Conservation (phyloP, 768 basidiomycete species). For the Macrocybe gigantea region DNA sequence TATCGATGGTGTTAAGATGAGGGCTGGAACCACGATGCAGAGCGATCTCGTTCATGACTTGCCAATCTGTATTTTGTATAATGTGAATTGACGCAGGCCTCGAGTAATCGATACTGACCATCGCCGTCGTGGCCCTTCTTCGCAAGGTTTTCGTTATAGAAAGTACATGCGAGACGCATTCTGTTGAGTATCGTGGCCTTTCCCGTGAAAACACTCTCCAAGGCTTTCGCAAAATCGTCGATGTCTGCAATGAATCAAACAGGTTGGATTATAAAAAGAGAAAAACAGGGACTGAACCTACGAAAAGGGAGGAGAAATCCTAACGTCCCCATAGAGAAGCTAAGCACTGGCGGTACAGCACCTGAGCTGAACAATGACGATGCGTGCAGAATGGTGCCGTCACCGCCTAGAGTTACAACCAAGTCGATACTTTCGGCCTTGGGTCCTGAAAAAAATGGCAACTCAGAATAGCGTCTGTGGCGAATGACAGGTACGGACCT, state of each 20-base stretch:
- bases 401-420: conserved; percentile 88
- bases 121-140: conserved; percentile 54
- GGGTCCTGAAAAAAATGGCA: conserved; percentile 25
- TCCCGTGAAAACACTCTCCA: conserved; percentile 74
- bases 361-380: conserved; percentile 86
- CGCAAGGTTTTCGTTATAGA: conserved; percentile 55
- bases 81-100: background rate
- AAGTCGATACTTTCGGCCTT: conserved; percentile 68
- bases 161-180: conserved; percentile 85
- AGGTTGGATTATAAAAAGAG: background rate
- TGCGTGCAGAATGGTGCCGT: conserved; percentile 92
- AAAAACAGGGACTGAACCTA: conserved; percentile 33
- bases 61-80: conserved; percentile 59
- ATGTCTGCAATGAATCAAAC: conserved; percentile 52
- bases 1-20: conserved; percentile 89
- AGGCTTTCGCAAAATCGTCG: conserved; percentile 75
- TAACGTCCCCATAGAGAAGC: conserved; percentile 89
- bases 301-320: conserved; percentile 94
- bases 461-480: background rate
- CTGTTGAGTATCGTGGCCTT: conserved; percentile 80
- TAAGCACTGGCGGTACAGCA: conserved; percentile 89
- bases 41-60: conserved; percentile 96
- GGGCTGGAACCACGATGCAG: conserved; percentile 89
- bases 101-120: conserved; percentile 33
- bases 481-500: conserved; percentile 28